Evolutionary conservation across 352 stramenopile genomes (phyloP), one percentile per base, ranked within the genome.

Genomic region (Phytophthora citricola): DNA sequence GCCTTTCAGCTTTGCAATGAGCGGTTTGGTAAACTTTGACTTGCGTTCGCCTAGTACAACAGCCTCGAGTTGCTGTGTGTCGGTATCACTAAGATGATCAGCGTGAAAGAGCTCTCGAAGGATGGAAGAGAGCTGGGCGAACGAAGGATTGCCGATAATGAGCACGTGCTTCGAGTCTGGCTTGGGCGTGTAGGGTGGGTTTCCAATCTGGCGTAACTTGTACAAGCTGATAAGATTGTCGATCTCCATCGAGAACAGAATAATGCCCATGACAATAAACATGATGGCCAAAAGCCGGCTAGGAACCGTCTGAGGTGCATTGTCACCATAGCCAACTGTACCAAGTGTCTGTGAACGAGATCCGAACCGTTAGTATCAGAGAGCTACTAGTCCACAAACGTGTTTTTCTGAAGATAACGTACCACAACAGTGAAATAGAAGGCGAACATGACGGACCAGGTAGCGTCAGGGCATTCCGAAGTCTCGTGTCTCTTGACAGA

Each of bases 391-490:
- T 5, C 27, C 4, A 5, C 50, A 27, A 22, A 14, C 17, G 36
- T 31, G 20, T 26, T 45, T 48, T 11, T 11, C 24, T 20, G 17
- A 53, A 58, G 15, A 49, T 10, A 17, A 82, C 81, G 57, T 79
- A 92, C 83, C 70, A 95, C 87, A 48, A 95, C 83, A 40, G 86
- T 95, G 58, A 94, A 95, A 62, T 95, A 95, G 56, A 94, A 91
- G 3, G 87, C 90, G 59, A 93, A 95, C 85, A 94, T 95, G 75
- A 95, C 74, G 26, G 85, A 94, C 87, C 87, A 95, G 2, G 87
- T 94, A 60, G 91, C 70, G 14, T 76, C 71, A 6, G 70, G 68
- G 54, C 85, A 93, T 4, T 76, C 49, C 2, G 73, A 63, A 20
- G 66, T 87, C 44, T 78, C 61, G 40, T 78, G 60, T 15, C 75